Base-by-base conservation (phyloP, 2,329 filamentous ascomycete species). In the Colletotrichum camelliae region DNA sequence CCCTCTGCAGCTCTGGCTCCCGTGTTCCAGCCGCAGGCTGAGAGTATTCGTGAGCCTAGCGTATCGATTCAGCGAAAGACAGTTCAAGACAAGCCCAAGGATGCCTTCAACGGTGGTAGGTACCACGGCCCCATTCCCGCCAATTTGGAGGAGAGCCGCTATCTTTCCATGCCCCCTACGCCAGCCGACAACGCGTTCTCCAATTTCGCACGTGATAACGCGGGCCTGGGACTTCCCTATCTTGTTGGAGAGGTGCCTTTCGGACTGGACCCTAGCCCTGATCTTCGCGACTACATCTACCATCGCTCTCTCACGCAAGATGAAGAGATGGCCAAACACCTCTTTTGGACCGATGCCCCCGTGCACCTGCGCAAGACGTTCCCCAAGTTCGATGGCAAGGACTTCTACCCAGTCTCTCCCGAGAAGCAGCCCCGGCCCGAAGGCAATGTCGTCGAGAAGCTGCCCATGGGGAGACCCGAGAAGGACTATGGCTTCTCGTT, bases 341-440 rank as follows among this genome's bases (percentile, higher is more conserved):
- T 92, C 77, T 93, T 92, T 80, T 93, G 91, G 90, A 91, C 89
- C 12, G 88, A 89, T 58, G 88, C 89, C 18, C 87, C 91, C 57
- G 86, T 83, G 35, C 86, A 88, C 77, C 85, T 86, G 15, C 85
- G 88, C 65, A 86, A 84, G 39, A 89, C 90, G 3, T 83, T 93
- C 55, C 91, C 91, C 39, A 93, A 91, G 81, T 93, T 91, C 78
- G 91, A 93, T 78, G 91, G 92, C 29, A 92, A 91, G 80, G 88
- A 93, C 80, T 93, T 93, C 78, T 93, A 92, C 77, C 90, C 89
- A 35, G 84, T 90, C 4, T 92, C 91, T 1, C 89, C 90, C 1
- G 81, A 77, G 67, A 90, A 89, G 80, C 79, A 82, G 75, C 35
- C 77, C 61, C 64, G 57, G 4, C 72, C 70, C 43, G 61, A 70